Base-by-base conservation (phyloP, 2,329 filamentous ascomycete genomes). In the Fusarium sp. region DNA sequence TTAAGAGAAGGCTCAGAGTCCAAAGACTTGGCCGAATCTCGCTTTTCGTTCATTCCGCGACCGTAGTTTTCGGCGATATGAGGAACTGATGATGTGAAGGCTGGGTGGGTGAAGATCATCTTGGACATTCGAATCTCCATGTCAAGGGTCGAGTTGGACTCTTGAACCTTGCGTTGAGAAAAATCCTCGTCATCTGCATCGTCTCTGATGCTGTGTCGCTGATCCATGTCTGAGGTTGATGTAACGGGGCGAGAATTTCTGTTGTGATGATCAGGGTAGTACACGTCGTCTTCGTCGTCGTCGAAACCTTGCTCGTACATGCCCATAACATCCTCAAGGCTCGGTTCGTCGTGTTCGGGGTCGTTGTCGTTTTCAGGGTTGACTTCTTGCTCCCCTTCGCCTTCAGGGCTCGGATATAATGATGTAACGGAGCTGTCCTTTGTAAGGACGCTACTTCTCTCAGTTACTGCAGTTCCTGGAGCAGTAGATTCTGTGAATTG, bases 391-490 rank as follows among this genome's bases (percentile, higher is more conserved):
- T 78, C 59, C 74, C 72, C 49, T 28, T 76, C 73, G 67, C 70
- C 64, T 64, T 75, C 76, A 33, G 60, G 68, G 30, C 66, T 33
- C 32, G 65, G 64, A 33, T 85, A 85, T 81, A 87, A 87, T 70
- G 86, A 96, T 83, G 84, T 92, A 60, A 91, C 87, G 4, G 93
- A 95, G 84, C 93, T 97, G 68, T 90, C 90, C 75, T 93, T 94
- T 7, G 94, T 96, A 72, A 92, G 81, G 56, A 96, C 87, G 79
- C 95, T 97, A 81, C 94, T 97, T 69, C 94, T 88, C 79, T 96
- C 94, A 3, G 94, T 97, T n/a, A 91, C 90, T 9, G 81, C 75
- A 5, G 87, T 88, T 30, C 92, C 95, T 37, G 87, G 87, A 32
- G 84, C 83, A 9, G 88, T 88, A 6, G 88, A 89, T 40, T 84